A percentile compares a stretch with the other conserved stretches of the same genome.
These are phyloP conservation scores for Hygrocybe coccinea DNA, from an alignment of 768 basidiomycete species.

Conservation along the genomic window DNA sequence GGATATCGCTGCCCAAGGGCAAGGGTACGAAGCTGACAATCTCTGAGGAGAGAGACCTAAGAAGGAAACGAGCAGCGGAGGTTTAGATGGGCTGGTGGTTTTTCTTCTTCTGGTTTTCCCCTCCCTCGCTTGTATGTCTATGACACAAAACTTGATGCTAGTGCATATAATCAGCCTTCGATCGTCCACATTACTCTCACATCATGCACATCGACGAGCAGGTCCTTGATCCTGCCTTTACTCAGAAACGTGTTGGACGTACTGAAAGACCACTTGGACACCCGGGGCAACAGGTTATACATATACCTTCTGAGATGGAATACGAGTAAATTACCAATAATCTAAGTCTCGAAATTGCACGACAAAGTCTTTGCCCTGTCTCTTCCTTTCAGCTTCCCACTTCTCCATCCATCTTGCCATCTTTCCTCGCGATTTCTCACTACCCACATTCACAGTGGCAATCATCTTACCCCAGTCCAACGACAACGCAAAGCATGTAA, in stretches of 20 bases:
- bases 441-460: slow-evolving; percentile 89
- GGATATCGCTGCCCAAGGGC: slow-evolving; percentile 95
- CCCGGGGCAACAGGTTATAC: too few species aligned
- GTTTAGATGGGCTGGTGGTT: slow-evolving; percentile 26
- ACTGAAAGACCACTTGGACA: too few species aligned
- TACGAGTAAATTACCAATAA: slow-evolving; percentile 50
- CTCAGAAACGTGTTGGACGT: too few species aligned
- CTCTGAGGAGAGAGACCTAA: slow-evolving; percentile 90
- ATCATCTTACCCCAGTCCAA: slow-evolving; percentile 85
- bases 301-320: too few species aligned
- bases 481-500: slow-evolving; percentile 92
- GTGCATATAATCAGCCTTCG: too few species aligned
- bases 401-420: slow-evolving; percentile 86
- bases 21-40: slow-evolving; percentile 98
- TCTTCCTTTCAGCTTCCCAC: slow-evolving; percentile 82
- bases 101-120: not conserved
- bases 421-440: slow-evolving; percentile 65
- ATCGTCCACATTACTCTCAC: too few species aligned
- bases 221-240: too few species aligned
- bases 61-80: slow-evolving; percentile 77
- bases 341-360: slow-evolving; percentile 42
- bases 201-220: too few species aligned
- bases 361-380: slow-evolving; percentile 35
- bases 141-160: not conserved
- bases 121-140: not conserved